Base-by-base conservation (phyloP, 2,329 filamentous ascomycete species). In the Phyllosticta citriasiana region DNA sequence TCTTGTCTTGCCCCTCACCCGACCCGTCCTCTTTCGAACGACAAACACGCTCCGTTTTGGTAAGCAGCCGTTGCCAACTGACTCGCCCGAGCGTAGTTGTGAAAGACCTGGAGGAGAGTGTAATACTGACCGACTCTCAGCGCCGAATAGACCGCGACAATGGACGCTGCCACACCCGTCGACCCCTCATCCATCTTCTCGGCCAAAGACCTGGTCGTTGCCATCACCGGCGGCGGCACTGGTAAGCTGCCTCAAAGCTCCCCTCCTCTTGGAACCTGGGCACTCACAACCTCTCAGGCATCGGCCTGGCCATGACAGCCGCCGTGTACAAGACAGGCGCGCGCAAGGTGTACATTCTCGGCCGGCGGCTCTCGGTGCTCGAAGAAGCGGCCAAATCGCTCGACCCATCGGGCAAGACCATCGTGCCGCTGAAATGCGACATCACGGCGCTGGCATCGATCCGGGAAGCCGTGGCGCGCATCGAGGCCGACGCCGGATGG, bases 321-420 rank as follows among this genome's bases (percentile, higher is more conserved):
- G 68, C 77, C 2, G 71, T 79, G n/a, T 70, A 68, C 60, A 74
- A 72, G 60, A 73, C 68, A 67, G 75, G 68, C 64, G 76, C 73
- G 4, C 67, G 71, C 2, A 77, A 76, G 61, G 70, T 79, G 60
- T 79, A 78, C 68, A 71, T 79, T 61, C 75, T 78, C 26, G 77
- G 77, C 52, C 74, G 77, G 47, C 72, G 77, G 25, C 65, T 69
- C 35, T 72, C 74, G 52, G 71, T 73, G 53, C 74, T 79, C 47
- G 64, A 76, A 55, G 68, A 74, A 53, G 75, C 76, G n/a, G 72
- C 73, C 55, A 64, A 66, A 6, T 66, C 66, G 1, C 70, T 77
- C 60, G 65, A 71, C 59, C 22, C 65, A 6, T 57, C 67, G 2
- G 51, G 57, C 7, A 59, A 62, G 24, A 63, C 69, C 52, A 69